Conservation (phyloP, 2,329 filamentous ascomycete genomes). For the Botrytis byssoidea region DNA sequence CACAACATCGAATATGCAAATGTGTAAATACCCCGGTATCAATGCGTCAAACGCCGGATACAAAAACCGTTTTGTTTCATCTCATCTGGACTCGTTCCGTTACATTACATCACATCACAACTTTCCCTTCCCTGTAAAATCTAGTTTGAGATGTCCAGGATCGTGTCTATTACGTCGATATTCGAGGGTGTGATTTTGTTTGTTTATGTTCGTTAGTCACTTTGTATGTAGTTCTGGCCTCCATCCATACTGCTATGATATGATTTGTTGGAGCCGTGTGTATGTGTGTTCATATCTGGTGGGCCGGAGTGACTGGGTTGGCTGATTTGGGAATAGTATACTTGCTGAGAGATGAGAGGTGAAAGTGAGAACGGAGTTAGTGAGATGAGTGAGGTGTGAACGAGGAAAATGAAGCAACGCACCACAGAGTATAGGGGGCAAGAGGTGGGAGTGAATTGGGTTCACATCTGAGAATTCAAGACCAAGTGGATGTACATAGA, state of each 20-base stretch:
- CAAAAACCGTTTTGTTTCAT: background rate
- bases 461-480: background rate
- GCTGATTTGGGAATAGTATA: background rate
- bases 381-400: background rate
- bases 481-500: too few species aligned
- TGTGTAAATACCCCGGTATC: background rate
- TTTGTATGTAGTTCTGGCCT: background rate
- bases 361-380: background rate
- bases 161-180: background rate
- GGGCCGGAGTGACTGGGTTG: background rate
- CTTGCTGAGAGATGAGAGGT: background rate
- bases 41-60: background rate
- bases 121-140: accelerated
- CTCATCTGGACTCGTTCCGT: background rate
- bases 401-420: background rate
- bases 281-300: background rate
- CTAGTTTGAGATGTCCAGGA: background rate
- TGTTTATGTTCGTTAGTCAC: background rate
- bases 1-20: background rate
- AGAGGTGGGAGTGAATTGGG: background rate
- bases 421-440: background rate
- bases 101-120: background rate
- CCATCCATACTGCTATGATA: background rate
- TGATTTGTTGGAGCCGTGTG: background rate
- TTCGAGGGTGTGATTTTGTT: background rate